Evolutionary conservation across 345 rosid genomes (phyloP), one percentile per base, ranked within the genome.

Genomic region (Mercurialis annua): DNA sequence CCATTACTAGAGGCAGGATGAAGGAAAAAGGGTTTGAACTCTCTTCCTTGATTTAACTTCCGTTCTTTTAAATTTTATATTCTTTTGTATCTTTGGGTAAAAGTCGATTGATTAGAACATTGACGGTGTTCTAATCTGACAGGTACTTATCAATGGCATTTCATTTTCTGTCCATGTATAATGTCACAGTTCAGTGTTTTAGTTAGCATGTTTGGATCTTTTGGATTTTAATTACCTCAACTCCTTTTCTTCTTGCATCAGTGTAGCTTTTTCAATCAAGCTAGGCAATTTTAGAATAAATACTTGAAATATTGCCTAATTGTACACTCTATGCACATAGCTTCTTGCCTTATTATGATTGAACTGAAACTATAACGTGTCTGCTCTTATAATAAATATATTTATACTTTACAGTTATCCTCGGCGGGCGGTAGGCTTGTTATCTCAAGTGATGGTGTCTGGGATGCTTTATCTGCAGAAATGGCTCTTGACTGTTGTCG

Each of bases 391-490:
- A 24, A 21, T 10, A 15, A 69, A 68, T 54, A 68, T 54, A 17
- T 40, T 57, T 33, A 17, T 70, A 31, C 66, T 76, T 59, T 88
- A 81, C 85, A 95, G 99, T 74, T 95, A 81, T 90, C 98, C 74
- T 77, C 90, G 1, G 85, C 77, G 40, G 99, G 99, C 71, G 99
- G 99, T 65, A 80, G 99, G 73, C 82, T 95, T 70, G 78, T 95
- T 33, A 84, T 95, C 67, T 85, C 97, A 40, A 95, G 99, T 79
- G 99, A 95, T 60, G 99, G 99, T 78, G 99, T 95, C 59, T 95
- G 99, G 99, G 99, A 95, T 84, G 92, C 85, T 69, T 46, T 95
- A 64, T 84, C 80, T 50, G 96, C 93, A 6, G 99, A 95, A 69
- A 79, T 24, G 64, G 90, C 96, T 60, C 82, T 95, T 76, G 94